Base-by-base conservation (phyloP, 345 rosid genomes). In the Durio zibethinus region DNA sequence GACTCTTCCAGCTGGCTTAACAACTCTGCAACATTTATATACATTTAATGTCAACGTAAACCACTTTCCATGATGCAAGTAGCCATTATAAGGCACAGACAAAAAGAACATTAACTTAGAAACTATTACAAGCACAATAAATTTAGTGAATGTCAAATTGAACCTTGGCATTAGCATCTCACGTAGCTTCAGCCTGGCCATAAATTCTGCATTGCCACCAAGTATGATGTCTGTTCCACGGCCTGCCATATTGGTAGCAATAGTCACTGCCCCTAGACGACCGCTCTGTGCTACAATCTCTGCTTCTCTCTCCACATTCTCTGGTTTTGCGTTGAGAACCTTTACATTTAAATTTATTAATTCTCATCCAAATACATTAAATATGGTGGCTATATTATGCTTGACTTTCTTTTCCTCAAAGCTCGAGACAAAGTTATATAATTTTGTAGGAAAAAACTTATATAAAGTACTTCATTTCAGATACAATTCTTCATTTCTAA, bases 201-300 rank as follows among this genome's bases (percentile, higher is more conserved):
- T 95, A 85, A 93, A 95, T 82, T 93, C 99, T 9, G 98, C 97
- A 80, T 93, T 95, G 61, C 99, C 99, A 81, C 98, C 99, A 43
- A 95, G 98, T 69, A 95, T 95, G 61, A 93, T 95, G 82, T 95
- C 99, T 75, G 99, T 95, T 83, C 99, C 99, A 81, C 98, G 96
- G 79, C 99, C 99, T 35, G 98, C 99, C 99, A 93, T 95, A 81
- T 95, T 93, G 76, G 99, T 95, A 73, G 99, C 99, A 81, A 95
- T 95, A 75, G 99, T 95, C 67, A 95, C 99, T 16, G 97, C 98
- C 75, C 96, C 98, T 66, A 89, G 87, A 83, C 99, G 99, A 73
- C 99, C 99, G 77, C 99, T 95, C 84, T 95, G 99, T 63, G 97
- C 98, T 76, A 95, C 99, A 80, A 95, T 95, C 87, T 95, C 99